Base-by-base conservation (phyloP, 2,329 filamentous ascomycete species). In the Amauroascus verrucosus region DNA sequence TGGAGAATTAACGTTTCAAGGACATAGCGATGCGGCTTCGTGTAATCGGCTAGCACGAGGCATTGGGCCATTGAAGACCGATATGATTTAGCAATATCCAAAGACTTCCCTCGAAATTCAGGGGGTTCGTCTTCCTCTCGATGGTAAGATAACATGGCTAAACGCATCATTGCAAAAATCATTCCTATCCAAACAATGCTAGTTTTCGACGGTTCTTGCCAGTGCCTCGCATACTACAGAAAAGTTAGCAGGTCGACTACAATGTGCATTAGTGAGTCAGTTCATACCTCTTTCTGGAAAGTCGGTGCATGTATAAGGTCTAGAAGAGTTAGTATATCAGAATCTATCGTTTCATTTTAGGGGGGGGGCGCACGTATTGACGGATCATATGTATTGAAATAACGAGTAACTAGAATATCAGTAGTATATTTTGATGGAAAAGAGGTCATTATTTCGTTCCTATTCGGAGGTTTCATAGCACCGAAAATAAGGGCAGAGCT, bases 331-430 rank as follows among this genome's bases (percentile, higher is more conserved):
- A 51, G 38, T 24, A 37, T 16, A 24, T 41, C 9, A 26, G 18
- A n/a, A 16, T 7, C 4, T 16, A 54, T 5, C 50, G n/a, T 55
- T 24, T 44, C 6, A 48, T 22, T 24, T 32, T 35, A 44, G n/a
- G n/a, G 48, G 30, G 35, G 37, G 3, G 54, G 83, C 80, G 61
- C 63, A 75, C 72, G 77, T 48, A 80, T 77, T 26, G 78, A 77
- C 13, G 80, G 81, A 60, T 84, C 81, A 60, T 81, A 82, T 26
- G 86, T 91, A 65, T 91, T 91, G 74, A 97, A 96, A 65, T 94
- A 98, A 56, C 91, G 82, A 57, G 84, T 84, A 57, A 95, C 85
- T 16, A 97, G 76, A 22, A 88, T 83, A 62, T 95, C 82, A n/a
- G 93, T 85, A 22, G 83, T 85, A 35, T 86, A 82, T 64, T 89